phyloP scores from a whole-genome alignment of 1,284 basidiomycete species.

The Amylostereum areolatum region DNA sequence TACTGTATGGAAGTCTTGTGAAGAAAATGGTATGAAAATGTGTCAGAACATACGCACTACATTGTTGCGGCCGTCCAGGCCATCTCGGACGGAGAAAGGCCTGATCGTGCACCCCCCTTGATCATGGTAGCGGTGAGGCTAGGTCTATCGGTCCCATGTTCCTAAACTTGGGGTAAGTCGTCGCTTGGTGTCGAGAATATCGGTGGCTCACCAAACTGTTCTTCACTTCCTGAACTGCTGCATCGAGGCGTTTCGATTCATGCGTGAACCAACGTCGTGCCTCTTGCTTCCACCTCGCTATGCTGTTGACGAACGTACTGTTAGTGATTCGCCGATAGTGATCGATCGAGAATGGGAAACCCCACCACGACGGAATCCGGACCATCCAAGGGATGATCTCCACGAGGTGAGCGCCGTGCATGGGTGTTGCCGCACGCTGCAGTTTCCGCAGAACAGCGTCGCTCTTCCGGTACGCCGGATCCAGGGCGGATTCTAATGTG shows the following conservation, averaged over 20 bases:
- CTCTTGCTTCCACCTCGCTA: background rate
- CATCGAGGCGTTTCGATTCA: background rate
- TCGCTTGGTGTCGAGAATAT: too few species aligned
- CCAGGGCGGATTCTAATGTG: too few species aligned
- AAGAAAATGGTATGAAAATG: background rate
- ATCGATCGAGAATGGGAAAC: too few species aligned
- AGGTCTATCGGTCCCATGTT: too few species aligned
- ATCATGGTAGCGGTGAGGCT: too few species aligned
- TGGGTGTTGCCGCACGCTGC: too few species aligned
- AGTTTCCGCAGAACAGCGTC: too few species aligned
- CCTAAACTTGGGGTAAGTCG: too few species aligned
- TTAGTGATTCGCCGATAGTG: too few species aligned
- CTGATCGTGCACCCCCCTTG: background rate
- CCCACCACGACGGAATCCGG: background rate
- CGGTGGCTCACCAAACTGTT: too few species aligned
- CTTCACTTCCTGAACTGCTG: background rate
- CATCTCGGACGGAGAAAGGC: background rate
- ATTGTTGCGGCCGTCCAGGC: background rate
- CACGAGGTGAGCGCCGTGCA: background rate
- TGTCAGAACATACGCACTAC: background rate
- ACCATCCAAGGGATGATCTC: background rate
- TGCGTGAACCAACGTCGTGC: background rate
- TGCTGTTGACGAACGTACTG: too few species aligned
- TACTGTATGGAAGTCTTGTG: background rate
- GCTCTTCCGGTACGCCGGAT: too few species aligned